phyloP scores from a whole-genome alignment of 1,284 basidiomycete genomes.

The Sporisorium scitamineum region DNA sequence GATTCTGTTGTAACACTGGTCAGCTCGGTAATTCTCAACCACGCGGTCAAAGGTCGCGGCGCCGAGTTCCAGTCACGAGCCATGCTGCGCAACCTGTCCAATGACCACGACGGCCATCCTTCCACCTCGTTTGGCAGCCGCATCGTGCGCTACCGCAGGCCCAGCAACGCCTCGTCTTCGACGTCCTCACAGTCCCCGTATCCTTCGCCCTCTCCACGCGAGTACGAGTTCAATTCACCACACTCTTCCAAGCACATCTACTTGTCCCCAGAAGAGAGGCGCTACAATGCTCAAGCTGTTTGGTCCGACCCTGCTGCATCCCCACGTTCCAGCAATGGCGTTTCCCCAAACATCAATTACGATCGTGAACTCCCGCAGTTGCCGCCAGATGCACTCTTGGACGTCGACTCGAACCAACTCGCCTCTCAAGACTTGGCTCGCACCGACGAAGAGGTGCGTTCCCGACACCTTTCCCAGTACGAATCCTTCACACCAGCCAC shows the following conservation, averaged over 20 bases:
- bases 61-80: background rate
- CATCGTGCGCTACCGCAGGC: conserved; percentile 29
- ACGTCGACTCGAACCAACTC: conserved; percentile 20
- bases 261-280: conserved; percentile 35
- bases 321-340: conserved; percentile 17
- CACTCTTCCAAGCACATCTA: conserved; percentile 20
- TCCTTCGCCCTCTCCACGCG: conserved; percentile 17
- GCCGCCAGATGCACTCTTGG: conserved; percentile 34
- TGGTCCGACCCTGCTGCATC: conserved; percentile 32
- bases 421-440: conserved; percentile 10
- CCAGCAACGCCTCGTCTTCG: conserved; percentile 14
- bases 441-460: conserved; percentile 38
- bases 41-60: background rate
- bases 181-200: conserved; percentile 3
- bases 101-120: conserved; percentile 12
- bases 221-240: conserved; percentile 1
- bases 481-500: conserved; percentile 5
- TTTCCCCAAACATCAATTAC: conserved; percentile 40
- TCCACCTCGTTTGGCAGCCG: conserved; percentile 19
- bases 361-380: conserved; percentile 38
- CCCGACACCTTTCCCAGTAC: conserved; percentile 30
- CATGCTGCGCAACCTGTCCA: conserved; percentile 20
- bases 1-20: background rate
- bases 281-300: conserved; percentile 10
- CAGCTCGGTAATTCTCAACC: background rate